A percentile compares a stretch with the other conserved stretches of the same genome.
phyloP scores from a whole-genome alignment of 2,329 filamentous ascomycete genomes.

The Sphaerostilbella broomeana region DNA sequence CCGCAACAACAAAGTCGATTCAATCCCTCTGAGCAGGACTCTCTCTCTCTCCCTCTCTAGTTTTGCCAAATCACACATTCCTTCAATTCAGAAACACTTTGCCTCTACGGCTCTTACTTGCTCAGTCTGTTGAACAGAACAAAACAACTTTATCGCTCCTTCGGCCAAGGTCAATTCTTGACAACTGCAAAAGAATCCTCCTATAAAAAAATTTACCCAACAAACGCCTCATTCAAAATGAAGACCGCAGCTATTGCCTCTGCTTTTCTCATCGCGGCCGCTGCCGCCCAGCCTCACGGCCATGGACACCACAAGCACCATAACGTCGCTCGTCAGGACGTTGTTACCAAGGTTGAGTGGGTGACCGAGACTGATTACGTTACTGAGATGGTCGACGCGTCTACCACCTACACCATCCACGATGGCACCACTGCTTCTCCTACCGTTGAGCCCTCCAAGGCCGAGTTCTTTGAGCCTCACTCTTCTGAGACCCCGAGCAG shows the following conservation, averaged over 20 bases:
- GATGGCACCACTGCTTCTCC: constrained; percentile 26
- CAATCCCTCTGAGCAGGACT: constrained; percentile 11
- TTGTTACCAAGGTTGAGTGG: constrained; percentile 45
- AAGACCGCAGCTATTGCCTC: constrained; percentile 32
- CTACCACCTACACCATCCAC: constrained; percentile 40
- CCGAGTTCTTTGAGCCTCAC: constrained; percentile 26
- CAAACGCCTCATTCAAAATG: constrained; percentile 29
- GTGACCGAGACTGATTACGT: constrained; percentile 43
- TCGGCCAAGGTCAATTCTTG: background rate
- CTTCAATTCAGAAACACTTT: constrained; percentile 21
- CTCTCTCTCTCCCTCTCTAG: constrained; percentile 5
- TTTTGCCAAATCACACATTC: constrained; percentile 8
- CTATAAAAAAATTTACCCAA: background rate
- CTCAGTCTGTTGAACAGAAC: constrained; percentile 14
- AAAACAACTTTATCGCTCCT: background rate
- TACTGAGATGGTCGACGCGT: constrained; percentile 42
- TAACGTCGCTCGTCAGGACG: constrained; percentile 26
- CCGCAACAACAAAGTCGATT: constrained; percentile 7
- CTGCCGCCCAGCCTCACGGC: constrained; percentile 45
- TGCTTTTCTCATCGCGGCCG: constrained; percentile 33
- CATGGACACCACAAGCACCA: constrained; percentile 33
- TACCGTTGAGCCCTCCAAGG: constrained; percentile 19
- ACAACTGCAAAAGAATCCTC: background rate
- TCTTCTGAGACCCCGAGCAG: constrained; percentile 18
- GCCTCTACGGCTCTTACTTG: constrained; percentile 10